Evolutionary conservation across 2,329 filamentous ascomycete species (phyloP).

Genomic region (Colletotrichum lupini): DNA sequence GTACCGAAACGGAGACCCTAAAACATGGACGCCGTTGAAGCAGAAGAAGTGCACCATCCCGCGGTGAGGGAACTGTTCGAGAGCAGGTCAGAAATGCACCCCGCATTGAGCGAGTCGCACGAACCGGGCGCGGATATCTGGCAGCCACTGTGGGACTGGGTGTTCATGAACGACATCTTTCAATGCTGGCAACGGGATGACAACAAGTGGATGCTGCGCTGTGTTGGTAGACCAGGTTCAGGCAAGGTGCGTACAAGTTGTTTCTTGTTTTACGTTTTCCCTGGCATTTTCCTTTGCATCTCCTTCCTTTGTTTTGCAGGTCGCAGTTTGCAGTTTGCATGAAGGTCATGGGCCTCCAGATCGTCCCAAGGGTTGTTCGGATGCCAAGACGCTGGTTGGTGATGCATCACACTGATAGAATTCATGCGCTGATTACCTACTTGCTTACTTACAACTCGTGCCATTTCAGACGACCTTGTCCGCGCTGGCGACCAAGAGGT

Average conservation of each 20-base stretch:
- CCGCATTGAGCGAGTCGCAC: conserved; percentile 3
- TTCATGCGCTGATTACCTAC: conserved; percentile 1
- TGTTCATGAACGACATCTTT: conserved; percentile 8
- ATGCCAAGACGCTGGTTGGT: conserved; percentile 5
- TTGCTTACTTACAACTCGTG: background rate
- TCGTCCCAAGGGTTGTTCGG: background rate
- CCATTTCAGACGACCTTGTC: conserved; percentile 8
- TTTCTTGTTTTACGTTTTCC: background rate
- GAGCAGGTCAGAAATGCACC: background rate
- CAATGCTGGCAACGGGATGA: conserved; percentile 6
- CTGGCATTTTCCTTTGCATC: background rate
- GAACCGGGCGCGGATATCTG: conserved; percentile 12
- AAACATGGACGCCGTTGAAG: background rate
- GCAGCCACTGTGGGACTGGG: conserved; percentile 8
- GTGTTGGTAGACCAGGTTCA: conserved; percentile 19
- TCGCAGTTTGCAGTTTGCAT: background rate
- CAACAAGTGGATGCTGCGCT: conserved; percentile 9
- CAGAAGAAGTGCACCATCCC: background rate
- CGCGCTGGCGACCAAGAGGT: background rate
- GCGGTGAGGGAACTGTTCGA: background rate
- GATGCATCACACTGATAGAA: background rate
- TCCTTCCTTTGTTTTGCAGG: background rate
- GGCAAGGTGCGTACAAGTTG: conserved; percentile 12
- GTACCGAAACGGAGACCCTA: background rate
- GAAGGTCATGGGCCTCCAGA: background rate